Conservation (phyloP, 257 asterid species). For the Handroanthus guayacan region DNA sequence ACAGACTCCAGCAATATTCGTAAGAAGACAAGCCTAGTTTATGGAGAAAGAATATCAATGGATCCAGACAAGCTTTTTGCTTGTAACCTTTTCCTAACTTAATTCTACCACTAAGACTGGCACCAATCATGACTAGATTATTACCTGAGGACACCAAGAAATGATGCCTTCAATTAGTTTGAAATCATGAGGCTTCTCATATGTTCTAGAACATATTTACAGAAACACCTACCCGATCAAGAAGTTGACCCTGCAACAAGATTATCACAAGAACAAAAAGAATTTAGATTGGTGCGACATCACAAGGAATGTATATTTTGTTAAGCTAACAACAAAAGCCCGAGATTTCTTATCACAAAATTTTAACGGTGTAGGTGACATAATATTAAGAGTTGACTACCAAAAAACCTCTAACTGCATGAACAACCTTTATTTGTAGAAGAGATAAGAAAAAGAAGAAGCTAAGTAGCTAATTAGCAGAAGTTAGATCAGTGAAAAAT, state of each 20-base stretch:
- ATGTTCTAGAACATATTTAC: constrained; percentile 34
- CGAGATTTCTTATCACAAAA: too few relatives aligned
- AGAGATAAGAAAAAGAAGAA: neutral
- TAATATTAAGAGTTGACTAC: too few relatives aligned
- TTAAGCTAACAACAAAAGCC: neutral
- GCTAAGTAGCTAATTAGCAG: neutral
- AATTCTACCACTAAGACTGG: constrained; percentile 16
- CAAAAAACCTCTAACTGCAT: too few relatives aligned
- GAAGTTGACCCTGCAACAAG: constrained; percentile 39
- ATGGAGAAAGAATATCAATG: neutral
- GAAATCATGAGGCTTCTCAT: constrained; percentile 37
- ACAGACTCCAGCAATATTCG: constrained; percentile 1
- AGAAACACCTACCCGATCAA: constrained; percentile 17
- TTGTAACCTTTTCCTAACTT: constrained; percentile 1
- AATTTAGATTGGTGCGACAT: neutral
- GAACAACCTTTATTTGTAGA: neutral
- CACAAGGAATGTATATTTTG: neutral
- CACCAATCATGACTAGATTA: constrained; percentile 20
- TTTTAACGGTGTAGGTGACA: neutral
- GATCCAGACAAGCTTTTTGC: constrained; percentile 10
- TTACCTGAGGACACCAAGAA: constrained; percentile 28
- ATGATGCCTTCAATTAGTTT: constrained; percentile 31
- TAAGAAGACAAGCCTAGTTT: neutral
- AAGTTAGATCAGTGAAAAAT: neutral
- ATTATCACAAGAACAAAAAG: neutral